Conservation (phyloP, 2,329 filamentous ascomycete species). For the Pseudohalonectria lignicola region DNA sequence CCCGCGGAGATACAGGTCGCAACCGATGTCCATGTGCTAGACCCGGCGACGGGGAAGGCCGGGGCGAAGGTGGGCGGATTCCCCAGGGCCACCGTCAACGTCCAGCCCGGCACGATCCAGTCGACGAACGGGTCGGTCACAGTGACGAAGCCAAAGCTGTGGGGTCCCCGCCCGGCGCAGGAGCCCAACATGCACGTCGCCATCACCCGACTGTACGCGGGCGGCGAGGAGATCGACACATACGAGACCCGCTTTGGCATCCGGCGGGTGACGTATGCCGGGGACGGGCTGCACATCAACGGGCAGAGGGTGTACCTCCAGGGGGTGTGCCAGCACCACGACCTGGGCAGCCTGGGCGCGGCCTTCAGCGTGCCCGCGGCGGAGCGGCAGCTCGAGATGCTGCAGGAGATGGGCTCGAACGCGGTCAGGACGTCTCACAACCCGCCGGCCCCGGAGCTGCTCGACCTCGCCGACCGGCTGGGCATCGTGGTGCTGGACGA, state of each 20-base stretch:
- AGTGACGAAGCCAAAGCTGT: slow-evolving; percentile 28
- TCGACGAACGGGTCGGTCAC: slow-evolving; percentile 21
- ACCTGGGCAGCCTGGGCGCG: slow-evolving; percentile 35
- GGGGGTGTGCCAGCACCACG: slow-evolving; percentile 39
- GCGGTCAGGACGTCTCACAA: slow-evolving; percentile 41
- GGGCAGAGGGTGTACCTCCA: slow-evolving; percentile 29
- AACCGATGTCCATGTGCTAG: slow-evolving; percentile 27
- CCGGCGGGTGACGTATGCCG: slow-evolving; percentile 27
- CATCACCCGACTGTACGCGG: slow-evolving; percentile 23
- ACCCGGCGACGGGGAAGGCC: slow-evolving; percentile 18
- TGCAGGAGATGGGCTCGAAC: slow-evolving; percentile 37
- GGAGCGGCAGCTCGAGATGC: slow-evolving; percentile 34
- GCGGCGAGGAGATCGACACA: slow-evolving; percentile 14
- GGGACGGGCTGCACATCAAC: slow-evolving; percentile 33
- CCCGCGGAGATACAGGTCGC: slow-evolving; percentile 19
- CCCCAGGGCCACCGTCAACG: slow-evolving; percentile 13
- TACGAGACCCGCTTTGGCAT: slow-evolving; percentile 41
- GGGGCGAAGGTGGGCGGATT: slow-evolving; percentile 22
- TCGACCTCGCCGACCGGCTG: slow-evolving; percentile 35
- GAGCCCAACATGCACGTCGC: slow-evolving; percentile 36
- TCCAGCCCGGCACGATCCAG: slow-evolving; percentile 19
- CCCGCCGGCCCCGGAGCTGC: slow-evolving; percentile 36
- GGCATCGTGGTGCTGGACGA: slow-evolving; percentile 42
- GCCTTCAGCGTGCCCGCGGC: slow-evolving; percentile 38
- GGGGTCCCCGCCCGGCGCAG: slow-evolving; percentile 34